Conservation (phyloP, 2,329 filamentous ascomycete species). For the Tolypocladium ovalisporum region DNA sequence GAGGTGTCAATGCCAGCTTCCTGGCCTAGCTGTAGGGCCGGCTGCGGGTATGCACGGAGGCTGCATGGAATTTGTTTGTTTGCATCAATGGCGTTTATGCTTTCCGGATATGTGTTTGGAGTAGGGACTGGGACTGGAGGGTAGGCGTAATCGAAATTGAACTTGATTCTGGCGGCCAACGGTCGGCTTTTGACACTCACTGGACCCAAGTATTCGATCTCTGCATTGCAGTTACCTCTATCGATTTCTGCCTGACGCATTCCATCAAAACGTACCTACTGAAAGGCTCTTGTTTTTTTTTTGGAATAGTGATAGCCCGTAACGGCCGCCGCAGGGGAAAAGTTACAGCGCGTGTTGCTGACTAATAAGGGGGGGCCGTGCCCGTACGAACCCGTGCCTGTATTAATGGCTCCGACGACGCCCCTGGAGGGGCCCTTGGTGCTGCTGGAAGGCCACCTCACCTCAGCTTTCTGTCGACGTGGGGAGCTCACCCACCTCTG, state of each 20-base stretch:
- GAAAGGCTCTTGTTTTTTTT: too few relatives aligned
- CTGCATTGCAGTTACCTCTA: neutral
- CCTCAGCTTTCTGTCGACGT: constrained; percentile 18
- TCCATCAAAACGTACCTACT: too few relatives aligned
- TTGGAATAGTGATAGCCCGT: too few relatives aligned
- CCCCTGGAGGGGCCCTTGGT: neutral
- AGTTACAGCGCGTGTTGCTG: too few relatives aligned
- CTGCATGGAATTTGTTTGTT: neutral
- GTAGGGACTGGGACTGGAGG: neutral
- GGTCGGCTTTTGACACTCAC: neutral
- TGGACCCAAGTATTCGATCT: neutral
- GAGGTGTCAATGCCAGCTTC: constrained; percentile 52
- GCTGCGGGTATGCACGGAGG: neutral
- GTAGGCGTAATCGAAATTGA: neutral
- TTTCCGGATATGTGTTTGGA: neutral
- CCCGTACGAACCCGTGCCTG: too few relatives aligned
- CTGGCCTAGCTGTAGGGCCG: constrained; percentile 24
- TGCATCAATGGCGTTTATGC: neutral
- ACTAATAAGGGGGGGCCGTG: too few relatives aligned
- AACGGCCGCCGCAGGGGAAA: too few relatives aligned
- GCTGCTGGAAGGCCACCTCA: constrained; percentile 20
- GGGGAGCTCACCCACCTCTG: neutral
- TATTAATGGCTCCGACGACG: too few relatives aligned
- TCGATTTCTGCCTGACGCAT: too few relatives aligned
- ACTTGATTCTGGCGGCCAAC: neutral